Evolutionary conservation across 1,139 yeast genomes (phyloP), one percentile per base, ranked within the genome.

Genomic region (Magnusiomyces suaveolens): DNA sequence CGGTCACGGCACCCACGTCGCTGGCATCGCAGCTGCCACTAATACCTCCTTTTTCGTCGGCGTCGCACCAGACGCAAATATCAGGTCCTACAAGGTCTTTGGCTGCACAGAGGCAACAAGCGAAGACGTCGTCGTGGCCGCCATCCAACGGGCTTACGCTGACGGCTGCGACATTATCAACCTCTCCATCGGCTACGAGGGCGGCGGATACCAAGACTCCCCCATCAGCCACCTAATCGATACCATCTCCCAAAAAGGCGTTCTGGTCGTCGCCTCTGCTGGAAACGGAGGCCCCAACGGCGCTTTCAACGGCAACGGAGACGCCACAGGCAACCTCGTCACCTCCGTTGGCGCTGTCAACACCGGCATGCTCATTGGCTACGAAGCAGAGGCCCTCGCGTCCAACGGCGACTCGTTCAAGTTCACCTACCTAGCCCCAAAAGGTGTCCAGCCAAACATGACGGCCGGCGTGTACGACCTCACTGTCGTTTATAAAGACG

Each of bases 1-100:
- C 14, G 62, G 62, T 26, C 62, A 60, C 43, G 62, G 62, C 26
- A 48, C 62, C 4, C 60, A 59, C 43, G 60, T 57, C 25, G 50
- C 62, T n/a, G 52, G 60, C 8, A 52, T 60, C 18, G 51, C 51
- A 33, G 61, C 52, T 26, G 57, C 50, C 14, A 50, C 46, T 14
- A 46, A 46, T n/a, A 18, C 26, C 36, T 39, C 54, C n/a, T 54
- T 48, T 26, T 47, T 51, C 20, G 33, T 48, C 6, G 62, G 62
- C 51, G 62, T 59, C 23, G 59, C 62, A 14, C 62, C 62, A 23
- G 50, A 52, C 32, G 61, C 61, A 20, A 55, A 51, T 6, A 29
- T 60, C 16, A 52, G 54, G 23, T 52, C 60, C 55, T 60, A 60
- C 48, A 57, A 54, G 39, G 59, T 60, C n/a, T 60, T 60, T 43